Conservation (phyloP, 805 yeast species). For the Candida cerambycidarum region DNA sequence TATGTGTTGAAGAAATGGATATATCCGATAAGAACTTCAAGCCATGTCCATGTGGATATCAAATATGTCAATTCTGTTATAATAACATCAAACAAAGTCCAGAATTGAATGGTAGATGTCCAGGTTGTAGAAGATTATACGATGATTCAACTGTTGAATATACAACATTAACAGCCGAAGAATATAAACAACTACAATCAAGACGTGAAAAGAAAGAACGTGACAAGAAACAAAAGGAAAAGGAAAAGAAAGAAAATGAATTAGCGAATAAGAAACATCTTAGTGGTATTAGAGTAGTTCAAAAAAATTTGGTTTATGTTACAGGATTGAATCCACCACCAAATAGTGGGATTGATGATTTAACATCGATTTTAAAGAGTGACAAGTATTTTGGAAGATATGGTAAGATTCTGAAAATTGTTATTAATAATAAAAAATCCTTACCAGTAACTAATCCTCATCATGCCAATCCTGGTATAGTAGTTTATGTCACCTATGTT, state of each 20-base stretch:
- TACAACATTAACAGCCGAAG: conserved; percentile 79
- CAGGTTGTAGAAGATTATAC: conserved; percentile 93
- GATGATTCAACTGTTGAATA: conserved; percentile 93
- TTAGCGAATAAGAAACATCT: conserved; percentile 81
- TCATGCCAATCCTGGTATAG: conserved; percentile 73
- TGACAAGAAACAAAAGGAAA: conserved; percentile 81
- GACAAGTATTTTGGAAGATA: conserved; percentile 98
- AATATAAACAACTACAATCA: conserved; percentile 76
- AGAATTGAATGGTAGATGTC: conserved; percentile 93
- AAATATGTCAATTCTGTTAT: conserved; percentile 97
- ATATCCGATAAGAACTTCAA: conserved; percentile 92
- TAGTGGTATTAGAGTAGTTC: conserved; percentile 98
- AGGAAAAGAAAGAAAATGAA: conserved; percentile 89
- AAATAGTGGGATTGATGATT: conserved; percentile 65
- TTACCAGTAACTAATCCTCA: conserved; percentile 32
- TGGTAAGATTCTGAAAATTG: conserved; percentile 92
- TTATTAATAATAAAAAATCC: conserved; percentile 77
- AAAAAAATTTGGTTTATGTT: conserved; percentile 93
- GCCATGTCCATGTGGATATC: conserved; percentile 99
- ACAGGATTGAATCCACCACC: conserved; percentile 90
- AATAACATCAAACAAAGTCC: conserved; percentile 95
- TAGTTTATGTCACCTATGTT: conserved; percentile 93
- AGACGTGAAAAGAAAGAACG: conserved; percentile 79
- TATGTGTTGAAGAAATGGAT: conserved; percentile 98
- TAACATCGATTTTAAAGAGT: conserved; percentile 76